Conservation (phyloP, 768 basidiomycete genomes). For the Nidularia sp. region DNA sequence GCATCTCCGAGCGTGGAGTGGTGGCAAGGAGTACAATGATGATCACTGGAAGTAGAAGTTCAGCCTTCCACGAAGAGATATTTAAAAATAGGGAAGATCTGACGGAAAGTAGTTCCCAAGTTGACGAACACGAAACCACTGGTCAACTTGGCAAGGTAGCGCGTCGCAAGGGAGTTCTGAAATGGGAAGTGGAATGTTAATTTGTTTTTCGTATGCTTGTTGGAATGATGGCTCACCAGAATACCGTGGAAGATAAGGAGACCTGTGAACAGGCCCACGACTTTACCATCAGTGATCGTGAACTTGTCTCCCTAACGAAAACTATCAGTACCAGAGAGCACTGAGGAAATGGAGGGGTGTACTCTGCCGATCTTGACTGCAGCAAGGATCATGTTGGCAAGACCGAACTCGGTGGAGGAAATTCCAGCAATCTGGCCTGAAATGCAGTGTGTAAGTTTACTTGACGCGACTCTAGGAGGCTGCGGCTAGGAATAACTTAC, state of each 20-base stretch:
- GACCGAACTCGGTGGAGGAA: slow-evolving; percentile 82
- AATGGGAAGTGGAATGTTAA: neutral
- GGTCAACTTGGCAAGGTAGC: slow-evolving; percentile 70
- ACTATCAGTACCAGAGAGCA: neutral
- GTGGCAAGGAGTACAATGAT: slow-evolving; percentile 80
- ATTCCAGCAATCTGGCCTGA: slow-evolving; percentile 77
- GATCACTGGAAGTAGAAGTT: slow-evolving; percentile 47
- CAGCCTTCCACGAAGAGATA: slow-evolving; percentile 1
- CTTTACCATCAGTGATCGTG: slow-evolving; percentile 40
- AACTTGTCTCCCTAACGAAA: neutral
- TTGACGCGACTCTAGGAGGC: neutral
- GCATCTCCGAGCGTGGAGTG: slow-evolving; percentile 74
- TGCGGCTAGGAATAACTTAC: slow-evolving; percentile 22
- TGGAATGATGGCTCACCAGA: slow-evolving; percentile 34
- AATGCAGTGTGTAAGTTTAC: neutral
- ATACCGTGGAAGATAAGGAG: slow-evolving; percentile 77
- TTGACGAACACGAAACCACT: slow-evolving; percentile 84
- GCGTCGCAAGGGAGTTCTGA: slow-evolving; percentile 72
- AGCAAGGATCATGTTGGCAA: slow-evolving; percentile 77
- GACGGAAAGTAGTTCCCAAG: slow-evolving; percentile 70
- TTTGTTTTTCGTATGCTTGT: no score
- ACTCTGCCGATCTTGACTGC: slow-evolving; percentile 55
- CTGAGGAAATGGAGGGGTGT: slow-evolving; percentile 13
- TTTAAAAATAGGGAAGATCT: slow-evolving; percentile 12
- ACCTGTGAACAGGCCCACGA: slow-evolving; percentile 73